A percentile compares a stretch with the other conserved stretches of the same genome.
Evolutionary conservation across 352 stramenopile species (phyloP).

Genomic region (Phytopythium mirpurense): DNA sequence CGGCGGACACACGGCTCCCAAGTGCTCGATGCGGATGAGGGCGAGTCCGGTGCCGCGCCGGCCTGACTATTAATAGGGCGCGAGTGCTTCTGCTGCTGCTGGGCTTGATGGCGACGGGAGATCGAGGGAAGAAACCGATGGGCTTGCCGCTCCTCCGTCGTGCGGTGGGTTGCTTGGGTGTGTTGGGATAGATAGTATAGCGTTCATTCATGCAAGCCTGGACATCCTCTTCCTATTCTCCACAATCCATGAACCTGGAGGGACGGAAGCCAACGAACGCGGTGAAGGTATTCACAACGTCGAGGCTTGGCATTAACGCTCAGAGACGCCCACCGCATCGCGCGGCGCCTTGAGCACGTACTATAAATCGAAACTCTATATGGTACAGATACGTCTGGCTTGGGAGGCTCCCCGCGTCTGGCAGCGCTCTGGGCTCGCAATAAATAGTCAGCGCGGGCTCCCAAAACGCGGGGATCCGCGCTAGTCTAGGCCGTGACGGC

Average conservation of each 20-base stretch:
- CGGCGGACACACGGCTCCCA: background rate
- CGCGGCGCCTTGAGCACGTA: no score
- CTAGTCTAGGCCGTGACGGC: slow-evolving; percentile 8
- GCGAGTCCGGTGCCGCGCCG: no score
- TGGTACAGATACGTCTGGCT: background rate
- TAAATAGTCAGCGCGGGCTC: slow-evolving; percentile 3
- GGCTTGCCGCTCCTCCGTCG: background rate
- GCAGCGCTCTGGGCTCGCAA: background rate
- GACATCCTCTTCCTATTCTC: no score
- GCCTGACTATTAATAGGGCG: background rate
- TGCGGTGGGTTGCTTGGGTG: no score
- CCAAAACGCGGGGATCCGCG: background rate
- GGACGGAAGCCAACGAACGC: no score
- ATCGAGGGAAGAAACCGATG: background rate
- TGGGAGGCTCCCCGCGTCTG: no score
- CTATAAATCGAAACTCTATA: no score
- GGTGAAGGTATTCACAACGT: background rate
- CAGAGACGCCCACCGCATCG: no score
- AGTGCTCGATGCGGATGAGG: background rate
- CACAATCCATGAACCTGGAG: no score
- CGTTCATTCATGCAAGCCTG: no score
- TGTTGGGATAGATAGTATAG: no score
- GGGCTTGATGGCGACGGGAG: background rate
- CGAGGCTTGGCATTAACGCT: no score
- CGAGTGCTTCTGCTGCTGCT: background rate